Percentiles rank a stretch among this genome's conserved stretches.
Evolutionary conservation across 208 protist species (phyloP).

Genomic region (Acanthamoeba divionensis): DNA sequence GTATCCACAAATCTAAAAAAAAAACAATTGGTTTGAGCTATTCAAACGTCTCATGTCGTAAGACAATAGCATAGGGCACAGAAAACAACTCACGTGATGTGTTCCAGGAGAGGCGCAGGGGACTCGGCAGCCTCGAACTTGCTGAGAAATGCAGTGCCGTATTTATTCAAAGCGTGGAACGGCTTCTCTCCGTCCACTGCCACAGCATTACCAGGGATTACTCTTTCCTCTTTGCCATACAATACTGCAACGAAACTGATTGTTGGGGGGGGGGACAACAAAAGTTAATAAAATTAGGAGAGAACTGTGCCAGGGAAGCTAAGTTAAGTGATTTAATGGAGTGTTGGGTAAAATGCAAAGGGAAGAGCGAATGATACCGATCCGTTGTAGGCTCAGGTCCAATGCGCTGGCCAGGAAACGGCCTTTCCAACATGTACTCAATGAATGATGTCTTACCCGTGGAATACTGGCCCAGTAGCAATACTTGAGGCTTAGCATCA

Average conservation of each 20-base stretch:
- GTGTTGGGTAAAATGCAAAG: neutral
- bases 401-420: slow-evolving; percentile 75
- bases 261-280: neutral
- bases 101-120: slow-evolving; percentile 86
- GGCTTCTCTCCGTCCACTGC: slow-evolving; percentile 85
- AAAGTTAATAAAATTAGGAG: neutral
- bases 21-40: too few species aligned
- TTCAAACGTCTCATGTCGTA: too few species aligned
- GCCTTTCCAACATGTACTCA: slow-evolving; percentile 86
- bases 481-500: slow-evolving; percentile 71
- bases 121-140: slow-evolving; percentile 83
- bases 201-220: slow-evolving; percentile 88
- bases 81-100: slow-evolving; percentile 84
- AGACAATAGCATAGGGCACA: neutral
- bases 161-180: slow-evolving; percentile 86
- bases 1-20: slow-evolving; percentile 89
- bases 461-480: slow-evolving; percentile 78
- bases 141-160: slow-evolving; percentile 85
- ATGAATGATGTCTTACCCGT: slow-evolving; percentile 93
- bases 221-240: slow-evolving; percentile 82
- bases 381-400: slow-evolving; percentile 91
- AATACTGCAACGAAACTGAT: slow-evolving; percentile 93
- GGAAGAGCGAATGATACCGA: neutral
- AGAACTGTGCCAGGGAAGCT: neutral
- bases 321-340: neutral